These are phyloP conservation scores for Pseudozyma thailandica DNA, from an alignment of 1,284 basidiomycete species.

Conservation along the genomic window DNA sequence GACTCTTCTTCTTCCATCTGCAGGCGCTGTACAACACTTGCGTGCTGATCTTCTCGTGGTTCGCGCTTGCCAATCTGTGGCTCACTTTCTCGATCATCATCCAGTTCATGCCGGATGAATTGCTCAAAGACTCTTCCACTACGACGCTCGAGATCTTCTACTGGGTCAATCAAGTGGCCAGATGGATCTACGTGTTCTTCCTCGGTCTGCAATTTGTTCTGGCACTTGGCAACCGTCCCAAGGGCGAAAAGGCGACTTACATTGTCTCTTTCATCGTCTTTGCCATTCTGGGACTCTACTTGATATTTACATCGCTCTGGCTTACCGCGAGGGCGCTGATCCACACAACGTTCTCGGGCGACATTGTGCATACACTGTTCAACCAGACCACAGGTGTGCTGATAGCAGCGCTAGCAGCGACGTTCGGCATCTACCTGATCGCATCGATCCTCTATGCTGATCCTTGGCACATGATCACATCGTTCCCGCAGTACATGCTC, in stretches of 20 bases:
- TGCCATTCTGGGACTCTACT: constrained; percentile 63
- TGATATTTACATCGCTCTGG: constrained; percentile 64
- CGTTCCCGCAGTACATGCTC: constrained; percentile 86
- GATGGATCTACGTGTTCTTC: constrained; percentile 87
- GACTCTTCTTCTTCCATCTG: constrained; percentile 93
- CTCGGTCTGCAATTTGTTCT: constrained; percentile 90
- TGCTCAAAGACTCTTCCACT: constrained; percentile 79
- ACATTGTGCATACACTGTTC: constrained; percentile 49
- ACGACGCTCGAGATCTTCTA: constrained; percentile 76
- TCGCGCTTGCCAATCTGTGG: constrained; percentile 90
- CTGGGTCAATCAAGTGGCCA: constrained; percentile 80
- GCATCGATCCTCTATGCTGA: constrained; percentile 93
- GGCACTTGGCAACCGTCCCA: constrained; percentile 88
- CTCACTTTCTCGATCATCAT: constrained; percentile 96
- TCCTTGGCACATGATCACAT: constrained; percentile 98
- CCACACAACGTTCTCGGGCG: constrained; percentile 14
- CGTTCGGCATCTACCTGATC: constrained; percentile 72
- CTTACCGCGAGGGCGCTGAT: constrained; percentile 58
- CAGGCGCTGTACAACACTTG: constrained; percentile 92
- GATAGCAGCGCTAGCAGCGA: constrained; percentile 64
- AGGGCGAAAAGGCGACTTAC: constrained; percentile 87
- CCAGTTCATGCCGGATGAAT: constrained; percentile 79
- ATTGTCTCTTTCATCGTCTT: constrained; percentile 79
- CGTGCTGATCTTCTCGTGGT: constrained; percentile 92
- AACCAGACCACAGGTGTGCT: constrained; percentile 61